Base-by-base conservation (phyloP, 73 alveolate species). In the Tetrahymena borealis region DNA sequence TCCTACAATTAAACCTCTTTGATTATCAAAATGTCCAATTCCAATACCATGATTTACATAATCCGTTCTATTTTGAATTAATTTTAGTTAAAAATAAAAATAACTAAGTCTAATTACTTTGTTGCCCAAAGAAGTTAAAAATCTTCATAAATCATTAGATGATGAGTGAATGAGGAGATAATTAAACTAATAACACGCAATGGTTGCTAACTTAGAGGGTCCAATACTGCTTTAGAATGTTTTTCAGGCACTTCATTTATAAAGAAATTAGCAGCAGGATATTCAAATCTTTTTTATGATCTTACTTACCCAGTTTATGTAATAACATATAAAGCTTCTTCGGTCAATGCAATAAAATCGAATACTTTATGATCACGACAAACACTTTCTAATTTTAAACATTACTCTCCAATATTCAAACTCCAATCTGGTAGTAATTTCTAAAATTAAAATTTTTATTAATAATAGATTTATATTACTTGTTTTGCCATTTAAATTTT, bases 151-250 rank as follows among this genome's bases (percentile, higher is more conserved):
- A 93, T 93, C 95, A 93, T 93, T 32, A 93, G 78, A 41, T 93
- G 95, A 33, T 93, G 95, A 39, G 95, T 93, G 20, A 93, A 93
- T 0, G 95, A 93, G 3, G 95, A 36, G 90, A 93, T 93, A 1
- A 93, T 93, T 15, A 93, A 90, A 38, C 41, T 79, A 37, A n/a
- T 39, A 20, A 60, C 85, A 60, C 85, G 85, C 2, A 60, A 18
- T 0, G 85, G 85, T 18, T 60, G 35, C 10, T 60, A 20, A 18
- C 85, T 60, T 18, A 60, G 38, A 15, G 85, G 85, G 31, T 60
- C 85, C 9, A 60, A 18, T 4, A 60, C 85, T 6, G 85, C 85
- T 35, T 60, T 60, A 18, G 85, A 13, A 60, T 60, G 35, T n/a
- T 60, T 60, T 60, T 60, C 85, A 24, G 33, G 85, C 1, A 60